These are phyloP conservation scores for Coriaria nepalensis DNA, from an alignment of 306 rosid species.

Conservation along the genomic window DNA sequence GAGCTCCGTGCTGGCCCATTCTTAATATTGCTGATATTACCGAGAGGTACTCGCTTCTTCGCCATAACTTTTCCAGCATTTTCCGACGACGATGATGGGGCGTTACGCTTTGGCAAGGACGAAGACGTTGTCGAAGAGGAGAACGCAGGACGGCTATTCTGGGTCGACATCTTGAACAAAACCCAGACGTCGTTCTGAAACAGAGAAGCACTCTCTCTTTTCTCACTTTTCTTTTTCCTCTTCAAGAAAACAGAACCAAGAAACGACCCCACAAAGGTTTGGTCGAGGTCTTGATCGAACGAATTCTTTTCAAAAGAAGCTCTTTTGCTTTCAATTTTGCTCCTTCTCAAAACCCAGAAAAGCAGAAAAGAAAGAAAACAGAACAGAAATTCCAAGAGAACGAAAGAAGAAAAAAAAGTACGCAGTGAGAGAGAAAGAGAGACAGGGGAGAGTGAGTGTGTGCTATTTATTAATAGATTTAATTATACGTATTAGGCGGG, in stretches of 20 bases:
- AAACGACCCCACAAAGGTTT: too few relatives aligned
- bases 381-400: background rate
- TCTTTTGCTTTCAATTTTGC: background rate
- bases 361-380: conserved; percentile 12
- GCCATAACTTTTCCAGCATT: conserved; percentile 26
- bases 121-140: conserved; percentile 54
- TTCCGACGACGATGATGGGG: conserved; percentile 33
- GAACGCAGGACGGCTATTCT: conserved; percentile 69
- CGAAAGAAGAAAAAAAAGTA: background rate
- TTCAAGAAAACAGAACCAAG: too few relatives aligned
- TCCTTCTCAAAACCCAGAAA: conserved; percentile 18
- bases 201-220: background rate
- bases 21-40: conserved; percentile 60
- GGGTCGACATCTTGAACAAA: conserved; percentile 36
- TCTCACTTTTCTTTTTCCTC: too few relatives aligned
- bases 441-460: conserved; percentile 13
- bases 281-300: too few relatives aligned
- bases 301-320: background rate
- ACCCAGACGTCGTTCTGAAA: conserved; percentile 3
- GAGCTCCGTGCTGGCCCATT: conserved; percentile 26
- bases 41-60: conserved; percentile 78
- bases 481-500: conserved; percentile 43
- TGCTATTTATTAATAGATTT: conserved; percentile 24
- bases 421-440: conserved; percentile 15
- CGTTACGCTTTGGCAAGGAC: conserved; percentile 65